A percentile compares a stretch with the other conserved stretches of the same genome.
Evolutionary conservation across 768 basidiomycete species (phyloP).

Genomic region (Obba rivulosa): DNA sequence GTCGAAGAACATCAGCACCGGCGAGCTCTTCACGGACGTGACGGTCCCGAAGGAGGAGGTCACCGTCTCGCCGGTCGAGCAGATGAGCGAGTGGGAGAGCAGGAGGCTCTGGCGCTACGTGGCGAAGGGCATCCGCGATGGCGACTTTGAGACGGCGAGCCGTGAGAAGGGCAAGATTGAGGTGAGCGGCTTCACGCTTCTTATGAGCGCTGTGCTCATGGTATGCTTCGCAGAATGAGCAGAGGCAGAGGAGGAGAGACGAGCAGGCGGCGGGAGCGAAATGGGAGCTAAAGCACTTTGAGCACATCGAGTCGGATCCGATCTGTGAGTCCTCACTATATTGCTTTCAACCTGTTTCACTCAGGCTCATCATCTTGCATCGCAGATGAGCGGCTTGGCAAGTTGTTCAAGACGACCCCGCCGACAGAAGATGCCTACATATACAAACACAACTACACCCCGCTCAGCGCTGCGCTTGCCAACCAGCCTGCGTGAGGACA

Average conservation of each 20-base stretch:
- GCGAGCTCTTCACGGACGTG: constrained; percentile 71
- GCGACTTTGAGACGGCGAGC: constrained; percentile 89
- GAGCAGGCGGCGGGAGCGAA: constrained; percentile 65
- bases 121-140: constrained; percentile 84
- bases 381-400: constrained; percentile 68
- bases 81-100: constrained; percentile 82
- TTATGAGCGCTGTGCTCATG: not conserved
- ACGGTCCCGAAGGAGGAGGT: constrained; percentile 71
- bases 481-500: constrained; percentile 10
- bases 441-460: constrained; percentile 38
- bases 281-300: constrained; percentile 80
- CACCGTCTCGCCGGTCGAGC: constrained; percentile 49
- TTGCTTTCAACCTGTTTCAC: not conserved
- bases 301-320: constrained; percentile 61
- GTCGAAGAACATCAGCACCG: constrained; percentile 47
- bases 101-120: constrained; percentile 81
- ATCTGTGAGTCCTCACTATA: constrained; percentile 46
- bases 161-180: constrained; percentile 88
- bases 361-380: not conserved
- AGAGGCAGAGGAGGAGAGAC: constrained; percentile 82
- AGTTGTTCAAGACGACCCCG: constrained; percentile 55
- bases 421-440: constrained; percentile 73
- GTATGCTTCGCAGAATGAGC: constrained; percentile 68
- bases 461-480: constrained; percentile 8
- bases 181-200: constrained; percentile 37